phyloP scores from a whole-genome alignment of 2,329 filamentous ascomycete genomes.

The Aspergillus fischeri region DNA sequence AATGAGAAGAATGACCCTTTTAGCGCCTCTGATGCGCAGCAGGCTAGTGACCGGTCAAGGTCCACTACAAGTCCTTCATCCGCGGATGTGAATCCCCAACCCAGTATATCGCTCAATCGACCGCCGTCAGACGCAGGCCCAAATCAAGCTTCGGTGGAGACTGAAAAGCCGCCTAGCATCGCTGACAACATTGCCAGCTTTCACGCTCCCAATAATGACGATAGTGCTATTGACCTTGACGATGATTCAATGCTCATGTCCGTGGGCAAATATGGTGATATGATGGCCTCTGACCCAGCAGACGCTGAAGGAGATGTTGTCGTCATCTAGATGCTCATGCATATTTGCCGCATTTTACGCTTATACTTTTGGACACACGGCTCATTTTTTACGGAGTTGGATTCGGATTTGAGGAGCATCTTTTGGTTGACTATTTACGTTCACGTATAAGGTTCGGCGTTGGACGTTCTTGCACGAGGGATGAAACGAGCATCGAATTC shows the following conservation, averaged over 20 bases:
- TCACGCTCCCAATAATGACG: slow-evolving; percentile 51
- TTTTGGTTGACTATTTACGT: slow-evolving; percentile 20
- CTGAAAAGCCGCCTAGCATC: slow-evolving; percentile 44
- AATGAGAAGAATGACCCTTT: slow-evolving; percentile 12
- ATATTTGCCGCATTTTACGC: slow-evolving; percentile 10
- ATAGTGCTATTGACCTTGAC: slow-evolving; percentile 69
- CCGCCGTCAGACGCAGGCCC: slow-evolving; percentile 15
- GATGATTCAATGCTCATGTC: slow-evolving; percentile 41
- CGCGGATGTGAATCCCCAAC: slow-evolving; percentile 14
- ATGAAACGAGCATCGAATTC: slow-evolving; percentile 27
- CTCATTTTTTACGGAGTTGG: slow-evolving; percentile 30
- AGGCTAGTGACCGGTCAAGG: slow-evolving; percentile 13
- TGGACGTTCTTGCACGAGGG: slow-evolving; percentile 27
- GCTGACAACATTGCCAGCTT: slow-evolving; percentile 38
- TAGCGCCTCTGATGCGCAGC: slow-evolving; percentile 14
- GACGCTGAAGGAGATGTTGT: slow-evolving; percentile 45
- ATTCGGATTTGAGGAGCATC: slow-evolving; percentile 23
- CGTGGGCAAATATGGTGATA: slow-evolving; percentile 43
- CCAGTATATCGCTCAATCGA: slow-evolving; percentile 12
- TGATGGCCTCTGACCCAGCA: slow-evolving; percentile 43
- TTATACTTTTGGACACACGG: slow-evolving; percentile 14
- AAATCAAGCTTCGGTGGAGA: slow-evolving; percentile 22
- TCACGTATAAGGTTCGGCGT: slow-evolving; percentile 21
- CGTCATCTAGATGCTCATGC: slow-evolving; percentile 34
- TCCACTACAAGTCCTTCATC: slow-evolving; percentile 15